A percentile compares a stretch with the other conserved stretches of the same genome.
Evolutionary conservation across 2,329 filamentous ascomycete species (phyloP).

Genomic region (Diplodia seriata): DNA sequence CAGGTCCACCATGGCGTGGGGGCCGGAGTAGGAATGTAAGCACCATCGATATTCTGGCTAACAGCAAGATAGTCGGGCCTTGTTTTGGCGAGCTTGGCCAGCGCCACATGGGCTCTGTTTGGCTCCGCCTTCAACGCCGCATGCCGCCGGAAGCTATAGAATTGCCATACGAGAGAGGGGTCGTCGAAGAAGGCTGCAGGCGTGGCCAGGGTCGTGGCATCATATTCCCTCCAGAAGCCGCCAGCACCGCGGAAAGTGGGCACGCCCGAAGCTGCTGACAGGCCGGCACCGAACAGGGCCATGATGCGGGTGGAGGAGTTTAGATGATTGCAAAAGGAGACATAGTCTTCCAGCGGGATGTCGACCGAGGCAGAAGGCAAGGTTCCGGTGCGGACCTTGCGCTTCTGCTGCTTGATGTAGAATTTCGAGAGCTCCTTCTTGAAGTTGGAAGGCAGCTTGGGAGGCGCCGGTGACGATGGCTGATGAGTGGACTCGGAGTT

Average conservation of each 20-base stretch:
- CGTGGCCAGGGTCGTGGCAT: slow-evolving; percentile 32
- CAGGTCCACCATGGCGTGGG: no score
- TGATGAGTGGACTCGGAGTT: not conserved
- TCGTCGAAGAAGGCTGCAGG: slow-evolving; percentile 35
- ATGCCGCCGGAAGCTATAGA: slow-evolving; percentile 35
- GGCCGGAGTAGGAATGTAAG: not conserved
- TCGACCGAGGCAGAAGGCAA: slow-evolving; percentile 8
- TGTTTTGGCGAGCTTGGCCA: slow-evolving; percentile 35
- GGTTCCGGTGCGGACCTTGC: slow-evolving; percentile 13
- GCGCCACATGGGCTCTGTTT: slow-evolving; percentile 38
- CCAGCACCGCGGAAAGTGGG: slow-evolving; percentile 38
- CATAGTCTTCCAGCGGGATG: slow-evolving; percentile 10
- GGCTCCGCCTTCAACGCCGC: slow-evolving; percentile 35
- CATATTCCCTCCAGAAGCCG: slow-evolving; percentile 37
- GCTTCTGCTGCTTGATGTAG: slow-evolving; percentile 16
- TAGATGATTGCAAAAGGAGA: slow-evolving; percentile 33
- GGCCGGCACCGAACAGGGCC: slow-evolving; percentile 38
- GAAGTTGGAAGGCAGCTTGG: slow-evolving; percentile 16
- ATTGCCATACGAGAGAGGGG: slow-evolving; percentile 37
- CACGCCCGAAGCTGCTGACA: slow-evolving; percentile 40
- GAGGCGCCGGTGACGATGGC: not conserved
- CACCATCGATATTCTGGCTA: slow-evolving; percentile 40
- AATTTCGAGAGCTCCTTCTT: slow-evolving; percentile 8
- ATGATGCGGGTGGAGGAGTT: slow-evolving; percentile 37
- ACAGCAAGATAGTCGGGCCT: slow-evolving; percentile 36